These are phyloP conservation scores for Colletotrichum camelliae DNA, from an alignment of 2,329 filamentous ascomycete species.

Conservation along the genomic window DNA sequence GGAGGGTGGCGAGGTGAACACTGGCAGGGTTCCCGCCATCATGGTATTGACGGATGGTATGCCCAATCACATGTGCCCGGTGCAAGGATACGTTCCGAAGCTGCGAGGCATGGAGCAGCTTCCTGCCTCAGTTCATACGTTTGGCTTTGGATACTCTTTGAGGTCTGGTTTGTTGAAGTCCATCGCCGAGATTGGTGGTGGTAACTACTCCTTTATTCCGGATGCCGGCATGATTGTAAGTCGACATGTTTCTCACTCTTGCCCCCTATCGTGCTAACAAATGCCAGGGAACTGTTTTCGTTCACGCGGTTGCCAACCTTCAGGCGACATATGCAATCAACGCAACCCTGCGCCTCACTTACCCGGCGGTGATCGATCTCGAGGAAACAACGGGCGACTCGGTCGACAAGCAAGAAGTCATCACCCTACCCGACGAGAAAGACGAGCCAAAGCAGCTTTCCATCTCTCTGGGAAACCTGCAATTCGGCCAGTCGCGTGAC, in stretches of 20 bases:
- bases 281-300: constrained; percentile 60
- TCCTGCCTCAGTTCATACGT: constrained; percentile 54
- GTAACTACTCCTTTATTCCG: constrained; percentile 66
- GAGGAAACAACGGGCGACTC: constrained; percentile 43
- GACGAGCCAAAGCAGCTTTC: constrained; percentile 29
- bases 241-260: not conserved
- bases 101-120: constrained; percentile 46
- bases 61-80: constrained; percentile 60
- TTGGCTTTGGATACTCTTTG: constrained; percentile 58
- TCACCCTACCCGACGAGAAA: constrained; percentile 17
- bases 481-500: constrained; percentile 66
- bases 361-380: constrained; percentile 40
- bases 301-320: constrained; percentile 66
- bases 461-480: constrained; percentile 56
- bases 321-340: constrained; percentile 62
- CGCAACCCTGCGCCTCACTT: constrained; percentile 47
- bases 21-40: constrained; percentile 50
- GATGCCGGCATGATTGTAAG: constrained; percentile 65
- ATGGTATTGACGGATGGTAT: constrained; percentile 61
- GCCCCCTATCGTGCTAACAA: not conserved
- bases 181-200: constrained; percentile 61
- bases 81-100: constrained; percentile 59
- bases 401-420: constrained; percentile 38
- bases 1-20: constrained; percentile 26
- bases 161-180: constrained; percentile 62